Base-by-base conservation (phyloP, 2,329 filamentous ascomycete species). In the Diaporthe caulivora region DNA sequence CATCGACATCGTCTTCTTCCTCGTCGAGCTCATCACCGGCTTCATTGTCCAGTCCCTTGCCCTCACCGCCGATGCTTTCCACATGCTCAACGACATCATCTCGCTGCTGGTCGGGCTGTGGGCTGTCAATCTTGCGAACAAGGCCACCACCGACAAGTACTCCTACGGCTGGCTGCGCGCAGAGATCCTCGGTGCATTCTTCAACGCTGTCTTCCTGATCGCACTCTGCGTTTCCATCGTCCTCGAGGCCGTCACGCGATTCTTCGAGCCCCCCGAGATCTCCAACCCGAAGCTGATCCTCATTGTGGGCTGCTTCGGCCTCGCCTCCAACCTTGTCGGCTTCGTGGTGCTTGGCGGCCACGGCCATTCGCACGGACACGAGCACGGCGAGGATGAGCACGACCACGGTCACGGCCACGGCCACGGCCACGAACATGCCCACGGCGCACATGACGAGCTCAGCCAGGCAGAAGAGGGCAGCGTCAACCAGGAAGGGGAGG, bases 21-120 rank as follows among this genome's bases (percentile, higher is more conserved):
- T 98, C 62, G 86, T 98, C 73, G 97, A 99, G 84, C 85, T 99
- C 75, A 91, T 93, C 73, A 91, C 93, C 75, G 96, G 97, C 75
- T 94, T 98, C 86, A 86, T 92, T 76, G 95, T 97, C 75, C 93
- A 95, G 81, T 98, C 97, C 24, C 90, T 99, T 78, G 97, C 97
- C 49, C 89, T 99, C 74, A 95, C 97, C 81, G 97, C 97, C 70
- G 97, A 99, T 86, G 95, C 97, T 74, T 99, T 99, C 83, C 97
- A 99, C 85, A 99, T 99, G 97, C 88, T 99, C 75, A 99, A 99
- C 86, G 97, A 99, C 90, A 97, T 99, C 78, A 92, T 99, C 75
- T 98, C 97, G 1, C 87, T 99, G 18, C 89, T 92, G 72, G 96
- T 99, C 75, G 97, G 97, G 76, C 84, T 98, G 53, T 99, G 97